phyloP scores from a whole-genome alignment of 169 alveolate genomes.

The Plasmodium berghei region DNA sequence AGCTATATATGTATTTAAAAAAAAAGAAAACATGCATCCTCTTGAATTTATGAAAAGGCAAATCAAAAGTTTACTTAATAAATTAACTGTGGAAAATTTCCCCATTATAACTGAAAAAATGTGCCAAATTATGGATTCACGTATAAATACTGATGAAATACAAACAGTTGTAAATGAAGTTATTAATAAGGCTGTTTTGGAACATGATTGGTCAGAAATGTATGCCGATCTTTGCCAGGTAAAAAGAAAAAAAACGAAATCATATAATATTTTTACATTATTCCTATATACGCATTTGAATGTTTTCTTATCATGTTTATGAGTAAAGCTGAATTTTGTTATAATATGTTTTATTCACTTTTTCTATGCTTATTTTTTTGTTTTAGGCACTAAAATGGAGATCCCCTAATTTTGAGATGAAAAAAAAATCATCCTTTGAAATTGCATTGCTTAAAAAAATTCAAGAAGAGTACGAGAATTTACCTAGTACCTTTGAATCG shows the following conservation, averaged over 20 bases:
- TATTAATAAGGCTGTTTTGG: slow-evolving; percentile 91
- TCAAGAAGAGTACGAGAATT: slow-evolving; percentile 83
- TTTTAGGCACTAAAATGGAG: slow-evolving; percentile 85
- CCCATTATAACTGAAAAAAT: slow-evolving; percentile 91
- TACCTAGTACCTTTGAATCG: slow-evolving; percentile 78
- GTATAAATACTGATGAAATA: slow-evolving; percentile 83
- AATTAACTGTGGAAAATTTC: slow-evolving; percentile 92
- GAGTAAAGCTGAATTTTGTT: neutral
- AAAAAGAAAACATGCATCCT: slow-evolving; percentile 78
- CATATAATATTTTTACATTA: slow-evolving; percentile 32
- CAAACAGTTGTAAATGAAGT: slow-evolving; percentile 87
- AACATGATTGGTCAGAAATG: slow-evolving; percentile 95
- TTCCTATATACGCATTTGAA: slow-evolving; percentile 17
- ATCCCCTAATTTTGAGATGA: slow-evolving; percentile 83
- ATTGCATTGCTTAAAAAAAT: slow-evolving; percentile 83
- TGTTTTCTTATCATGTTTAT: neutral
- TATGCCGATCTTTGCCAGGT: slow-evolving; percentile 92
- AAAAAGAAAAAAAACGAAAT: slow-evolving; percentile 18
- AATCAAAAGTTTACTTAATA: slow-evolving; percentile 89
- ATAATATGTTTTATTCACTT: neutral
- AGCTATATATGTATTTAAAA: slow-evolving; percentile 64
- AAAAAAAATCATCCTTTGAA: slow-evolving; percentile 85
- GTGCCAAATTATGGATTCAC: slow-evolving; percentile 87
- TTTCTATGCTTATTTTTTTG: neutral
- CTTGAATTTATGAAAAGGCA: slow-evolving; percentile 86